Base-by-base conservation (phyloP, 2,329 filamentous ascomycete genomes). In the Aspergillus awamori region DNA sequence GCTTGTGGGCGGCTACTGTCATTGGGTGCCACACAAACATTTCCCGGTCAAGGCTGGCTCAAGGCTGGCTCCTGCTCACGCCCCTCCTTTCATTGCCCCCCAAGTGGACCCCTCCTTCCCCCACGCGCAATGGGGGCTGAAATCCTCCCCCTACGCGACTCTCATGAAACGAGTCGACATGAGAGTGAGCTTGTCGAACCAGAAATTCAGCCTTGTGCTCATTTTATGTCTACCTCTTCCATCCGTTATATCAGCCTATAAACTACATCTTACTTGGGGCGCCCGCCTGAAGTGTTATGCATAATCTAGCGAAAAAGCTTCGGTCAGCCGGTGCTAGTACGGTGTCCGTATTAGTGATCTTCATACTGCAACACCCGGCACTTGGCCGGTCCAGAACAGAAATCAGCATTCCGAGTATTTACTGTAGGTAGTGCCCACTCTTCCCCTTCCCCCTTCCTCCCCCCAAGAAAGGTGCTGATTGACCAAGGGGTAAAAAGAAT, bases 51-150 rank as follows among this genome's bases (percentile, higher is more conserved):
- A 30, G 28, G 28, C 28, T 30, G 28, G 28, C 28, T 17, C 39
- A 28, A 56, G 43, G 43, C 33, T 56, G 53, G 53, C 53, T 56
- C 53, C 41, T 56, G 53, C 53, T 56, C n/a, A 17, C 53, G 26
- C 53, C 53, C 53, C 53, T 56, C 53, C 43, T 56, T 43, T 28
- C 43, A 30, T 45, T 28, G 53, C 43, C 53, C 39, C 53, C 20
- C 33, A 36, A 45, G 10, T 45, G 41, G 43, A 20, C 53, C 41
- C 53, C 53, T 47, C 53, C 39, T 41, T 41, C 30, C 39, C 43
- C 38, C 53, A 56, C 53, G 39, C 53, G 26, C 43, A 33, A 22
- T 20, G 41, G 43, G 39, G 53, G 53, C 39, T 45, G 53, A 26
- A 56, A 15, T 39, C 8, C 15, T 39, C 8, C 8, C 24, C 17